Evolutionary conservation across 805 yeast genomes (phyloP).

Genomic region (Phaffomyces antillensis): DNA sequence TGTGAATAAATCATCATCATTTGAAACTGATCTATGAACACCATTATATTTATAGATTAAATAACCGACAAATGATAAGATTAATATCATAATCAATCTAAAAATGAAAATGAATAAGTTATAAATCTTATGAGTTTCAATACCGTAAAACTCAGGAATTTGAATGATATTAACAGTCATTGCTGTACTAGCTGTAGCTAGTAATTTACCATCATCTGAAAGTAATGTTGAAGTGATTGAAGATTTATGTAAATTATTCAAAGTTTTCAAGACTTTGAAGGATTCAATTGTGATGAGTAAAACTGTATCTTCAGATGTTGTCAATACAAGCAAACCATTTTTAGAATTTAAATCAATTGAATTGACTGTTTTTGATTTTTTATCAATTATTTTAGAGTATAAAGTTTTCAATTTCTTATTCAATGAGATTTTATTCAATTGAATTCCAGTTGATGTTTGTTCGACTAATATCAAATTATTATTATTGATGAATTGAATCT

Average conservation of each 20-base stretch:
- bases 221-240: constrained; percentile 69
- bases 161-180: constrained; percentile 58
- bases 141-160: constrained; percentile 43
- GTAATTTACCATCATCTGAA: constrained; percentile 57
- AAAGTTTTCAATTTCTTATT: constrained; percentile 14
- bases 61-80: constrained; percentile 10
- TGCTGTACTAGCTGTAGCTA: constrained; percentile 75
- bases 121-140: constrained; percentile 21
- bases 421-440: constrained; percentile 11
- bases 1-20: constrained; percentile 21
- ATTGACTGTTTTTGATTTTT: constrained; percentile 31
- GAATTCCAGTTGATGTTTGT: constrained; percentile 11
- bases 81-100: constrained; percentile 9
- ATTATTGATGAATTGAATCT: constrained; percentile 27
- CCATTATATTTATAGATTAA: constrained; percentile 10
- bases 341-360: constrained; percentile 38
- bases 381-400: constrained; percentile 14
- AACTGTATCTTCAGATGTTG: constrained; percentile 55
- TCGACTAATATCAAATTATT: constrained; percentile 14
- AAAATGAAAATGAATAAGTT: constrained; percentile 18
- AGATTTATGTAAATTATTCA: constrained; percentile 54
- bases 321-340: constrained; percentile 33
- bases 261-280: constrained; percentile 44
- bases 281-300: constrained; percentile 36
- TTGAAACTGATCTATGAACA: constrained; percentile 2